phyloP scores from a whole-genome alignment of 2,329 filamentous ascomycete genomes.

The Trichoderma citrinoviride region DNA sequence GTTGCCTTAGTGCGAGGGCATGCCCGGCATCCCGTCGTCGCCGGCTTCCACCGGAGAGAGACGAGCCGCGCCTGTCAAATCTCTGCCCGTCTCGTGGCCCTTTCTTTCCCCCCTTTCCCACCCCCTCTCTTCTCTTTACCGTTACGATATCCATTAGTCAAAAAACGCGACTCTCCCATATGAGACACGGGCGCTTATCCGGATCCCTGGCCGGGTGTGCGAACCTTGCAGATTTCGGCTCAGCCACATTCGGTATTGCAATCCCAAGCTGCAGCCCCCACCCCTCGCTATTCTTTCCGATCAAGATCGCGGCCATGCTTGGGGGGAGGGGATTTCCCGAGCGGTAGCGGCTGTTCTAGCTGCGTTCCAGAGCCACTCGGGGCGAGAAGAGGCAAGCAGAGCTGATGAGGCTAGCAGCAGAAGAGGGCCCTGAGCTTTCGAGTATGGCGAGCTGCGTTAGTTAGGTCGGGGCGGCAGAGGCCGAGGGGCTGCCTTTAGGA shows the following conservation, averaged over 20 bases:
- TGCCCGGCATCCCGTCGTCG: background rate
- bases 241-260: conserved; percentile 20
- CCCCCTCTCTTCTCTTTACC: background rate
- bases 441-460: too few species aligned
- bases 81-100: background rate
- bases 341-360: conserved; percentile 17
- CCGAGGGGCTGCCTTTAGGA: background rate
- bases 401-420: background rate
- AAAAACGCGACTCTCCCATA: background rate
- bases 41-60: conserved; percentile 3
- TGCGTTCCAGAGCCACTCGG: conserved; percentile 3
- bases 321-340: conserved; percentile 1
- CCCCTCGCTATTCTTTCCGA: conserved; percentile 21
- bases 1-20: background rate
- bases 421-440: too few species aligned
- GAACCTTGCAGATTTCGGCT: background rate
- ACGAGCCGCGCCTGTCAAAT: background rate
- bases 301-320: conserved; percentile 17
- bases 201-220: conserved; percentile 2
- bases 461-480: background rate
- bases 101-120: background rate
- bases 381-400: background rate
- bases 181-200: conserved; percentile 11
- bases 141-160: conserved; percentile 8
- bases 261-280: conserved; percentile 21